phyloP scores from a whole-genome alignment of 768 basidiomycete species.

The Tricholoma furcatifolium region DNA sequence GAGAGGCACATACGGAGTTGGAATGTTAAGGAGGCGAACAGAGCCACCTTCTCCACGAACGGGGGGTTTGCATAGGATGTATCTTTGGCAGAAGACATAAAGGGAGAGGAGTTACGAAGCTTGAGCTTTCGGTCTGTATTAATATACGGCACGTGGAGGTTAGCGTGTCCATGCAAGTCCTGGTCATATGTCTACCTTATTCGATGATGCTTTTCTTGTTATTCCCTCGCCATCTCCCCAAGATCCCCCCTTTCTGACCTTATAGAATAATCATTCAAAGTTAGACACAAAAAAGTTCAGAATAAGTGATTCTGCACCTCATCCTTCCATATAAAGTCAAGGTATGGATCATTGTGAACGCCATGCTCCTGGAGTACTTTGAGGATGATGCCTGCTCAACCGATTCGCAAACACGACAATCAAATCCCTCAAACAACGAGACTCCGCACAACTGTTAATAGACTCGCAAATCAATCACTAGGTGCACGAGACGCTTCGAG shows the following conservation, averaged over 20 bases:
- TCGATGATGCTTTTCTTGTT: too few relatives aligned
- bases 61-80: constrained; percentile 16
- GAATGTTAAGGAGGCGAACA: constrained; percentile 1
- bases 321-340: constrained; percentile 27
- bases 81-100: constrained; percentile 12
- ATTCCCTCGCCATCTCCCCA: too few relatives aligned
- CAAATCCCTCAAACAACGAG: constrained; percentile 33
- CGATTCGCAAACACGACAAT: constrained; percentile 24
- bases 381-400: constrained; percentile 18
- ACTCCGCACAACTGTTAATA: constrained; percentile 28
- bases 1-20: constrained; percentile 12
- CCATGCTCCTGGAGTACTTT: constrained; percentile 29
- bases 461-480: constrained; percentile 32
- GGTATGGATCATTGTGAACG: constrained; percentile 34
- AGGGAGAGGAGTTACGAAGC: not conserved
- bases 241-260: too few relatives aligned
- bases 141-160: too few relatives aligned
- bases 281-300: constrained; percentile 14
- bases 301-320: constrained; percentile 20
- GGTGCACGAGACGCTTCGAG: constrained; percentile 30
- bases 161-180: too few relatives aligned
- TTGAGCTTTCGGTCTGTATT: too few relatives aligned
- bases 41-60: constrained; percentile 9
- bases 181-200: too few relatives aligned
- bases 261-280: not conserved